phyloP scores from a whole-genome alignment of 2,329 filamentous ascomycete species.

The Fusarium chaquense region DNA sequence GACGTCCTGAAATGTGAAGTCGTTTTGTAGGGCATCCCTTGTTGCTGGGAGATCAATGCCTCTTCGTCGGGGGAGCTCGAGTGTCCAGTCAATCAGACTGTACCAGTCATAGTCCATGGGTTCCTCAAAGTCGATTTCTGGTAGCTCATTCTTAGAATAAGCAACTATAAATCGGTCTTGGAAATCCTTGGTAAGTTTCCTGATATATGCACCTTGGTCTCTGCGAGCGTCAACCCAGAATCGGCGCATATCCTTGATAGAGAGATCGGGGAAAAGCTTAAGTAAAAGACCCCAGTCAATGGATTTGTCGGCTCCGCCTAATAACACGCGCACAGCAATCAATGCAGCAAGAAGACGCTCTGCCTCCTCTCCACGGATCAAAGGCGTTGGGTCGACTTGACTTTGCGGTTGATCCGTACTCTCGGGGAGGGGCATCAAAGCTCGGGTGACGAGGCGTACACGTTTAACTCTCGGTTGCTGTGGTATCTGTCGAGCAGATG shows the following conservation, averaged over 20 bases:
- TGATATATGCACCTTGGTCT: slow-evolving; percentile 65
- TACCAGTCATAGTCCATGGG: slow-evolving; percentile 76
- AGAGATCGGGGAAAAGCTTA: slow-evolving; percentile 66
- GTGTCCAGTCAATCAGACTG: slow-evolving; percentile 74
- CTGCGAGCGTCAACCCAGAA: slow-evolving; percentile 67
- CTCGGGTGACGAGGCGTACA: slow-evolving; percentile 48
- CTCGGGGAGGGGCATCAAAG: slow-evolving; percentile 47
- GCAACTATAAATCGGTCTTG: slow-evolving; percentile 74
- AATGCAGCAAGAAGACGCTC: slow-evolving; percentile 66
- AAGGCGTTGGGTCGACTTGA: slow-evolving; percentile 10
- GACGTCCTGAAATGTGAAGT: slow-evolving; percentile 56
- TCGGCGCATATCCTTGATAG: slow-evolving; percentile 63
- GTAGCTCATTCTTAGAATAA: slow-evolving; percentile 72
- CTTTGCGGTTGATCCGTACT: slow-evolving; percentile 1
- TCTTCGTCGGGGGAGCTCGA: slow-evolving; percentile 62
- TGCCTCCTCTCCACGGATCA: slow-evolving; percentile 9
- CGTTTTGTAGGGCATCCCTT: slow-evolving; percentile 58
- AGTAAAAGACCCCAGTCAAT: slow-evolving; percentile 72
- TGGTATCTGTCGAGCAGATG: slow-evolving; percentile 18
- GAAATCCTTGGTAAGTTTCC: slow-evolving; percentile 69
- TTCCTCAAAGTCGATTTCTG: slow-evolving; percentile 72
- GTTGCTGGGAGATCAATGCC: slow-evolving; percentile 63
- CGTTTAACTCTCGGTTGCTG: slow-evolving; percentile 45
- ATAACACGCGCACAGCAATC: slow-evolving; percentile 67
- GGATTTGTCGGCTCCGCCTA: slow-evolving; percentile 70